phyloP scores from a whole-genome alignment of 2,329 filamentous ascomycete species.

The Cercospora janseana region DNA sequence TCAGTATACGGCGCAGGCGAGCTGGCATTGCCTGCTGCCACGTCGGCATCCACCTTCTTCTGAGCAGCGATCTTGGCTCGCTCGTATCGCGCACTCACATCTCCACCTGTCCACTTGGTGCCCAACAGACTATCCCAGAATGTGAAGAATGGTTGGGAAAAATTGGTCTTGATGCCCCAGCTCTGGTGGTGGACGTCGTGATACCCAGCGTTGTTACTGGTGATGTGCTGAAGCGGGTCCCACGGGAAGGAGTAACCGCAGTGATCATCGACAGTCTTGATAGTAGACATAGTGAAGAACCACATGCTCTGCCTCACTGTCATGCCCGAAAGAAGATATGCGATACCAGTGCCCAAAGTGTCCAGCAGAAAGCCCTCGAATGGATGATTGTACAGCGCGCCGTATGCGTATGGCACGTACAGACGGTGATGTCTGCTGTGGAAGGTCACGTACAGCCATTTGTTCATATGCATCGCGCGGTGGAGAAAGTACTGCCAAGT shows the following conservation, averaged over 20 bases:
- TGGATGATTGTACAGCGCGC: conserved; percentile 94
- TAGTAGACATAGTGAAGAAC: conserved; percentile 84
- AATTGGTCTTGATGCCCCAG: conserved; percentile 98
- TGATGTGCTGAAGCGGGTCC: conserved; percentile 88
- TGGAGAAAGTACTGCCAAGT: conserved; percentile 99
- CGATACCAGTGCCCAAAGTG: conserved; percentile 80
- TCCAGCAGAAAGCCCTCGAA: conserved; percentile 92
- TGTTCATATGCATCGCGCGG: conserved; percentile 94
- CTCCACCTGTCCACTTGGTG: conserved; percentile 77
- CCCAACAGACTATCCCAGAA: conserved; percentile 85
- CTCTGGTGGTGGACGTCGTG: conserved; percentile 99
- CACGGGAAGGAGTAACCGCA: conserved; percentile 94
- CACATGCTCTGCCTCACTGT: conserved; percentile 80
- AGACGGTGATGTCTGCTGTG: conserved; percentile 95
- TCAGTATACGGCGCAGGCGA: conserved; percentile 30
- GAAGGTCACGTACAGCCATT: conserved; percentile 90
- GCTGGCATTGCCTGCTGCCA: conserved; percentile 19
- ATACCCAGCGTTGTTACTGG: conserved; percentile 92
- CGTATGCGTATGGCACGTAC: conserved; percentile 96
- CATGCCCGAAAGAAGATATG: conserved; percentile 78
- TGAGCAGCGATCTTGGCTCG: conserved; percentile 56
- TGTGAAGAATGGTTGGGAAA: conserved; percentile 79
- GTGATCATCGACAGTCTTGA: conserved; percentile 98
- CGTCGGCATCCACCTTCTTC: conserved; percentile 55
- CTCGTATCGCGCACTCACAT: conserved; percentile 59